Conservation (phyloP, 2,329 filamentous ascomycete genomes). For the Penicillium italicum region DNA sequence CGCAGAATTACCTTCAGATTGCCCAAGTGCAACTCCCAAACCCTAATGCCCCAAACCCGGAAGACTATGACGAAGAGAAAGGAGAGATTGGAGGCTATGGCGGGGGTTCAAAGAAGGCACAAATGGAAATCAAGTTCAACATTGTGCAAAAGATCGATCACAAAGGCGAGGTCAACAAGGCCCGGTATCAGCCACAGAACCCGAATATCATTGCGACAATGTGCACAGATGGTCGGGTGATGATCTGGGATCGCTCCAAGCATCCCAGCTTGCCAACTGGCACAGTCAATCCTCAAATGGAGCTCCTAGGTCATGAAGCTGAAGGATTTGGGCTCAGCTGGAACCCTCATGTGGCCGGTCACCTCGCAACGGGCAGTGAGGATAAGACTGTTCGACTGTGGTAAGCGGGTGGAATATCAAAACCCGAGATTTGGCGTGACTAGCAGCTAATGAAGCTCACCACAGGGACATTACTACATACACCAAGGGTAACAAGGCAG, state of each 20-base stretch:
- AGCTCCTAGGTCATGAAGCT: conserved; percentile 75
- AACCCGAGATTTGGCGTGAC: background rate
- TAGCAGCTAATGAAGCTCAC: conserved; percentile 4
- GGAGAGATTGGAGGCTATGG: conserved; percentile 95
- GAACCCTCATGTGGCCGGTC: conserved; percentile 79
- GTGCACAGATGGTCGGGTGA: conserved; percentile 78
- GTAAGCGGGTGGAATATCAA: conserved; percentile 49
- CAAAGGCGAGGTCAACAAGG: conserved; percentile 96
- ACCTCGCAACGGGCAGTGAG: conserved; percentile 84
- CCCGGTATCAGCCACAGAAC: conserved; percentile 95
- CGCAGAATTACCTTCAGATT: conserved; percentile 89
- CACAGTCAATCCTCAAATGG: conserved; percentile 74
- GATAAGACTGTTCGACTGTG: conserved; percentile 89
- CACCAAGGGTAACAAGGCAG: conserved; percentile 62
- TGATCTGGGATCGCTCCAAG: conserved; percentile 95
- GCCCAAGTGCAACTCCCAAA: conserved; percentile 92
- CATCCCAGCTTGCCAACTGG: conserved; percentile 74
- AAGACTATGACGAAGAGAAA: conserved; percentile 85
- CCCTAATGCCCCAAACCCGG: conserved; percentile 63
- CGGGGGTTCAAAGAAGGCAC: conserved; percentile 63
- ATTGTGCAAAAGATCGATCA: conserved; percentile 96
- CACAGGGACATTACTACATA: conserved; percentile 75
- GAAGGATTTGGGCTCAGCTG: conserved; percentile 93
- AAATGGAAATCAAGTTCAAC: conserved; percentile 74
- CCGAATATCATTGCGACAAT: conserved; percentile 94